Percentiles rank a stretch among this genome's conserved stretches.
Evolutionary conservation across 139 green algal genomes (phyloP).

Genomic region (Volvox reticuliferus): DNA sequence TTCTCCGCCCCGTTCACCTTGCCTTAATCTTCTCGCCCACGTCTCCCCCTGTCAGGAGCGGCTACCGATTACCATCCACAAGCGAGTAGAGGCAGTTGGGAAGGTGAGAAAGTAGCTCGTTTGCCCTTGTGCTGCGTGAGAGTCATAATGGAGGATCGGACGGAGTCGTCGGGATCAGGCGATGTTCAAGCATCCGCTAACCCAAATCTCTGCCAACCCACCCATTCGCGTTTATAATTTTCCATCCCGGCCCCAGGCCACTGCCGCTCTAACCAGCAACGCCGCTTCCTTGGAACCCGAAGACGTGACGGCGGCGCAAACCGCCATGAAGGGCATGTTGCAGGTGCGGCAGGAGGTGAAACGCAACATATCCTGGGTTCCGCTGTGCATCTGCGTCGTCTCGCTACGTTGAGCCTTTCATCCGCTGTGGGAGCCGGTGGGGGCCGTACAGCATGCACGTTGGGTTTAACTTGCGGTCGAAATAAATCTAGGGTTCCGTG

Average conservation of each 20-base stretch:
- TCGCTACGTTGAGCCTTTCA: background rate
- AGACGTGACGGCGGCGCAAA: conserved; percentile 22
- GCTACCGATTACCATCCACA: conserved; percentile 46
- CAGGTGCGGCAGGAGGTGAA: background rate
- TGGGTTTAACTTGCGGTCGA: background rate
- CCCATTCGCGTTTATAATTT: background rate
- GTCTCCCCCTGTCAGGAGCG: background rate
- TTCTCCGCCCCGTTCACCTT: no score
- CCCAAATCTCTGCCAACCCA: background rate
- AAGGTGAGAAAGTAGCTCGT: background rate
- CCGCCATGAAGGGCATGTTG: conserved; percentile 18
- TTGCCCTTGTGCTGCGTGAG: no score
- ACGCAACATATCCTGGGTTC: background rate
- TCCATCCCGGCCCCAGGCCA: background rate
- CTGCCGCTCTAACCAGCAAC: background rate
- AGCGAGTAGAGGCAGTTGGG: conserved; percentile 25
- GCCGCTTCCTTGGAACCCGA: conserved; percentile 23
- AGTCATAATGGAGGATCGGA: no score
- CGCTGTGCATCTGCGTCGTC: background rate
- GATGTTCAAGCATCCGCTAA: background rate
- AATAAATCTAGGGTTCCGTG: no score
- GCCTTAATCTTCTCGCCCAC: no score
- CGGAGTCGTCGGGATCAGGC: no score
- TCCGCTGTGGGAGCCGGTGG: background rate
- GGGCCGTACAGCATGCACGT: background rate